Percentiles rank a stretch among this genome's conserved stretches.
Evolutionary conservation across 148 eudicot genomes (phyloP).

Genomic region (Chenopodium quinoa): DNA sequence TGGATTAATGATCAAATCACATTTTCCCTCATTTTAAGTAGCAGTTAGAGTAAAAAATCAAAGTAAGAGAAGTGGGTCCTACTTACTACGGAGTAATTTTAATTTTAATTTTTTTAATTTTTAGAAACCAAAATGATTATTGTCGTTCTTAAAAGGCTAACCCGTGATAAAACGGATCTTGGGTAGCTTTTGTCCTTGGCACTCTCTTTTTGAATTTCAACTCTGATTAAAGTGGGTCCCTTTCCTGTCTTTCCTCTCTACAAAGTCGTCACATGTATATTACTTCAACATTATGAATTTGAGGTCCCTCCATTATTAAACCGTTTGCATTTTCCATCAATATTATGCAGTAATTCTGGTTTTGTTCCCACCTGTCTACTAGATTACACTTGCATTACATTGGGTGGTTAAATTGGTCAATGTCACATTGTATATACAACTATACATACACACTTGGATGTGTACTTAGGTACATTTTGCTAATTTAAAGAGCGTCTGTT

Average conservation of each 20-base stretch:
- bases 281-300: not conserved
- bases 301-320: conserved; percentile 20
- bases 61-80: not conserved
- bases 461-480: too few relatives aligned
- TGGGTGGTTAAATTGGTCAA: too few relatives aligned
- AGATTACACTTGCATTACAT: not conserved
- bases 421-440: too few relatives aligned
- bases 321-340: not conserved
- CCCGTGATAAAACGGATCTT: conserved; percentile 34
- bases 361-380: not conserved
- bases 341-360: conserved; percentile 1
- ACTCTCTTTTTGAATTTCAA: conserved; percentile 17
- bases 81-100: too few relatives aligned
- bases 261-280: conserved; percentile 28
- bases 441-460: too few relatives aligned
- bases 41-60: not conserved
- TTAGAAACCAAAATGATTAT: conserved; percentile 20
- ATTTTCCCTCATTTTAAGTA: not conserved
- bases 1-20: conserved; percentile 9
- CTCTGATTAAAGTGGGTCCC: conserved; percentile 11
- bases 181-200: conserved; percentile 25
- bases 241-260: conserved; percentile 11
- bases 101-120: not conserved
- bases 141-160: conserved; percentile 47
- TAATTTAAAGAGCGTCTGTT: too few relatives aligned